Base-by-base conservation (phyloP, 306 rosid species). In the peach (Prunus persica) region DNA sequence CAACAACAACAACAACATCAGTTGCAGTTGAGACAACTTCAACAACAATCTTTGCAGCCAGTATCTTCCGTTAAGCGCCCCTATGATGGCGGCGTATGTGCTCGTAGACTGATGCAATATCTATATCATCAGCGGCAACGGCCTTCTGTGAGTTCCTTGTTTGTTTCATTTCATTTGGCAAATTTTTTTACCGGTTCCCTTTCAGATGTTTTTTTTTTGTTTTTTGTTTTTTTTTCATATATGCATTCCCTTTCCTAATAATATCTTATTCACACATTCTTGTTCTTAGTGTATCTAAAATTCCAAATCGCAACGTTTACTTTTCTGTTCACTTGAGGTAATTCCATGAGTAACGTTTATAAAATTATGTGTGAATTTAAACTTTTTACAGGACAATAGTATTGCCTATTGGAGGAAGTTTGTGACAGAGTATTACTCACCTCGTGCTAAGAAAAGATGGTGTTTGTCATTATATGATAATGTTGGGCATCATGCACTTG, bases 401-500 rank as follows among this genome's bases (percentile, higher is more conserved):
- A 88, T 96, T 82, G 97, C 93, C n/a, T 96, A 96, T 82, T 96
- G 99, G 99, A 92, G 93, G 79, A 96, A 96, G 85, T 96, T 96
- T 86, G 98, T 96, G 69, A 82, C 96, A 13, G 98, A 92, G 78
- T 96, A 92, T 83, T 96, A 96, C 85, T 89, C 99, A 49, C 98
- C 97, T 66, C 96, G 96, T 24, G 97, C 99, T 51, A 96, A 89
- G 88, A 91, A 93, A 78, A 84, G 98, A 63, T 96, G 99, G 99
- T 96, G 99, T 80, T 84, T 96, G 83, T 91, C 99, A 12, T 79
- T 89, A 60, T 93, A 96, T 87, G 96, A 81, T 69, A 96, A 92
- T 18, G 93, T 88, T 63, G 98, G 98, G 64, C 90, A 92, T 41
- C 96, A 92, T 75, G 89, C 97, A 41, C 96, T 89, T 66, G 99